A percentile compares a stretch with the other conserved stretches of the same genome.
Conservation (phyloP, 2,329 filamentous ascomycete species). For the Onygena corvina region DNA sequence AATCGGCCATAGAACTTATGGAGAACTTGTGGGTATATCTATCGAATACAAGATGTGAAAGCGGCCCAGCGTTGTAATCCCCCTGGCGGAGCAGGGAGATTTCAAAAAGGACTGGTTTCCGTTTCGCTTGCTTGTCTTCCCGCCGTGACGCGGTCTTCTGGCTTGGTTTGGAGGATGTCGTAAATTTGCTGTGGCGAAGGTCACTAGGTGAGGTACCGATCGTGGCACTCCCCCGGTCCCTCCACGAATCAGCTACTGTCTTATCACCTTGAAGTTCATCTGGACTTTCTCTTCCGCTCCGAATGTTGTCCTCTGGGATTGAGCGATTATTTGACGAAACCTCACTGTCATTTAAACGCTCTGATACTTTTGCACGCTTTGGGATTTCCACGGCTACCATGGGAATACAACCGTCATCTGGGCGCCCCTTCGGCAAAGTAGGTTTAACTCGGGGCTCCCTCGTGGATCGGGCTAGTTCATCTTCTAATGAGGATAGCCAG, state of each 20-base stretch:
- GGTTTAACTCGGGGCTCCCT: background rate
- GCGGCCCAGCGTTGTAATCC: background rate
- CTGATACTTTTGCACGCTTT: background rate
- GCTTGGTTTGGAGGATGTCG: slow-evolving; percentile 10
- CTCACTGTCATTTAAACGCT: background rate
- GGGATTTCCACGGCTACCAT: background rate
- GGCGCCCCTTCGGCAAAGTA: background rate
- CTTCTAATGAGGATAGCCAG: background rate
- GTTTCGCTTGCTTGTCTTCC: background rate
- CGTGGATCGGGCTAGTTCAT: background rate
- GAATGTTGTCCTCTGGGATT: background rate
- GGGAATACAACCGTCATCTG: background rate
- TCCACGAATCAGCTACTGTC: slow-evolving; percentile 19
- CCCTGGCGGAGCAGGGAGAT: slow-evolving; percentile 7
- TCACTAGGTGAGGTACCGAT: slow-evolving; percentile 23
- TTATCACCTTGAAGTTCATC: slow-evolving; percentile 32
- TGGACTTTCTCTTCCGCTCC: slow-evolving; percentile 24
- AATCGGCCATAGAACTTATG: background rate
- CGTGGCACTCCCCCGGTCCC: slow-evolving; percentile 3
- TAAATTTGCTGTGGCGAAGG: slow-evolving; percentile 24
- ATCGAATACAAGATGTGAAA: slow-evolving; percentile 6
- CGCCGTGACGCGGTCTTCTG: background rate
- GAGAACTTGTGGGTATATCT: background rate
- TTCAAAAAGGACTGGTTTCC: slow-evolving; percentile 3
- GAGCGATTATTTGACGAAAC: background rate